phyloP scores from a whole-genome alignment of 768 basidiomycete genomes.

The Boletus huronensis region DNA sequence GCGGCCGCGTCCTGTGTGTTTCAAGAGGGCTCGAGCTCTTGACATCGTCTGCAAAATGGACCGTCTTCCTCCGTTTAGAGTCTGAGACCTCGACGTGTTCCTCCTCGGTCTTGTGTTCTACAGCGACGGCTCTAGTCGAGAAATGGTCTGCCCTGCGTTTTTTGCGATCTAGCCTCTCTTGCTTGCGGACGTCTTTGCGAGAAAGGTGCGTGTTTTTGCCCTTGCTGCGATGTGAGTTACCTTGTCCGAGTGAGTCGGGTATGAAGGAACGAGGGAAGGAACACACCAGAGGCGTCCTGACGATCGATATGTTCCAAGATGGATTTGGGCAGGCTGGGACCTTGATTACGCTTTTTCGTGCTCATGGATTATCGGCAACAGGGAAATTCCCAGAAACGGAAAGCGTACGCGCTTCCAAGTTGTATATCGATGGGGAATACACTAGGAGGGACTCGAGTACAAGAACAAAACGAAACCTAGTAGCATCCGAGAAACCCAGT shows the following conservation, averaged over 20 bases:
- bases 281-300: constrained; percentile 8
- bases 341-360: constrained; percentile 9
- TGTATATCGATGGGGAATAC: constrained; percentile 6
- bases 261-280: neutral
- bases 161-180: constrained; percentile 56
- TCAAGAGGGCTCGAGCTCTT: neutral
- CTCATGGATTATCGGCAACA: constrained; percentile 5
- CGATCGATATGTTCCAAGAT: constrained; percentile 25
- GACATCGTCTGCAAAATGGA: constrained; percentile 11
- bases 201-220: constrained; percentile 26
- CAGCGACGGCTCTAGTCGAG: constrained; percentile 27
- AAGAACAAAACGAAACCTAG: constrained; percentile 2
- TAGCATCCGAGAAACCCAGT: constrained; percentile 4
- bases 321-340: constrained; percentile 28
- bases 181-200: constrained; percentile 64
- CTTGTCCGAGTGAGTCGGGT: constrained; percentile 5
- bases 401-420: no score
- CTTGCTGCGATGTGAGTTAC: constrained; percentile 3
- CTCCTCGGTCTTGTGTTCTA: constrained; percentile 41
- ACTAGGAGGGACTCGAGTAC: neutral
- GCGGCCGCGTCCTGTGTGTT: neutral
- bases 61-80: constrained; percentile 43
- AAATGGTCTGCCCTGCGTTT: constrained; percentile 62
- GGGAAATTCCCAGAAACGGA: neutral
- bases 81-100: constrained; percentile 46